Base-by-base conservation (phyloP, 139 green algal species). In the Tetradesmus lagerheimii region DNA sequence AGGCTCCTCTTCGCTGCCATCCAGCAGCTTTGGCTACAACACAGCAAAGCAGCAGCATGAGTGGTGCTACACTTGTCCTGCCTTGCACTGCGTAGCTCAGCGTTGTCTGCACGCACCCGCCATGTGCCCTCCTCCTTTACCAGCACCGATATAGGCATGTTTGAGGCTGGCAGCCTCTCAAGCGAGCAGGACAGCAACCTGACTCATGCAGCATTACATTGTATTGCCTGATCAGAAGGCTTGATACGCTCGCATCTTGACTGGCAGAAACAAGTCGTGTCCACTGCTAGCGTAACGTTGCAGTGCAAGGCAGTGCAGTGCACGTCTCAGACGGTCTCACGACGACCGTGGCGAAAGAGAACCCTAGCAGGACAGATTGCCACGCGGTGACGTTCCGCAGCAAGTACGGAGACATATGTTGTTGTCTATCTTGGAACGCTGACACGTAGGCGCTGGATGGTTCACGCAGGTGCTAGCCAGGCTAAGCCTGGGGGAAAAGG, bases 101-200 rank as follows among this genome's bases (percentile, higher is more conserved):
- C 57, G 57, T 9, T 71, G 23, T 71, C 57, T 31, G 23, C 57
- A 71, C 57, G 25, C 15, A 83, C 77, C 77, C 41, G 35, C 77
- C 77, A 83, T 43, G 35, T 20, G 16, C 37, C 77, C 18, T 53
- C 77, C 5, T 18, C 37, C 9, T 57, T n/a, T 27, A n/a, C 5
- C 20, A 83, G 77, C 37, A 83, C 34, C 37, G 77, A 62, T 83
- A 83, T 20, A 34, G 77, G 25, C 77, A 83, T 83, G 9, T 47
- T 57, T 83, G 37, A 31, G 57, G 57, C 57, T 71, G 23, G 23
- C 4, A 71, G 57, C 57, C 57, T 71, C 20, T 1, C 2, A n/a
- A 71, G 25, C 57, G 25, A 71, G 57, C 57, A 71, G 57, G 3
- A 31, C 57, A 71, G 57, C 57, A 31, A 71, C 1, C 57, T 71